phyloP scores from a whole-genome alignment of 2,329 filamentous ascomycete species.

The Cladosporium cucumerinum region DNA sequence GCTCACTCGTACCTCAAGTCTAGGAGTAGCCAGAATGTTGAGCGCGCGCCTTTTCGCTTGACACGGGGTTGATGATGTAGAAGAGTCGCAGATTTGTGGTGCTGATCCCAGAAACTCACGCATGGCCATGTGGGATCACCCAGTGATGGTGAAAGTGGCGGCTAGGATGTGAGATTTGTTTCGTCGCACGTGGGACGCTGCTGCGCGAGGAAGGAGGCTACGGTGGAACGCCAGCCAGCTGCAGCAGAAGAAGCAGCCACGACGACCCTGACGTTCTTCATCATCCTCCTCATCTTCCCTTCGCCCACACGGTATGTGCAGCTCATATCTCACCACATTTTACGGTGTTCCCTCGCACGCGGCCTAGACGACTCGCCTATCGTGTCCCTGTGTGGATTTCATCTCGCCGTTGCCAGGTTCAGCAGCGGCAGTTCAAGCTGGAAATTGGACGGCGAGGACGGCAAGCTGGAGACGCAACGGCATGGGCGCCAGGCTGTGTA shows the following conservation, averaged over 20 bases:
- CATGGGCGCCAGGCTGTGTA: background rate
- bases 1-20: slow-evolving; percentile 4
- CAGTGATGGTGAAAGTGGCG: background rate
- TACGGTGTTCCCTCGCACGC: slow-evolving; percentile 1
- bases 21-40: background rate
- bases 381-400: background rate
- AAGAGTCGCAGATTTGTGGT: background rate
- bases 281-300: background rate
- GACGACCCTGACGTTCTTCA: background rate
- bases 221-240: background rate
- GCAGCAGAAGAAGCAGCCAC: slow-evolving; percentile 4
- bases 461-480: slow-evolving; percentile 13
- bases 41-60: background rate
- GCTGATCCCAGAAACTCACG: background rate
- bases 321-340: background rate
- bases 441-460: slow-evolving; percentile 7
- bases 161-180: slow-evolving; percentile 16
- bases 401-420: slow-evolving; percentile 4
- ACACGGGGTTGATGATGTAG: background rate
- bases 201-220: background rate
- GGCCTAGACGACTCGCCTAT: background rate
- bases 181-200: slow-evolving; percentile 2
- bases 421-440: background rate
- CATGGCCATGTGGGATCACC: background rate
- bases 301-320: background rate